Evolutionary conservation across 1,284 basidiomycete genomes (phyloP).

Genomic region (Xerocomus cyaneibrunnescens): DNA sequence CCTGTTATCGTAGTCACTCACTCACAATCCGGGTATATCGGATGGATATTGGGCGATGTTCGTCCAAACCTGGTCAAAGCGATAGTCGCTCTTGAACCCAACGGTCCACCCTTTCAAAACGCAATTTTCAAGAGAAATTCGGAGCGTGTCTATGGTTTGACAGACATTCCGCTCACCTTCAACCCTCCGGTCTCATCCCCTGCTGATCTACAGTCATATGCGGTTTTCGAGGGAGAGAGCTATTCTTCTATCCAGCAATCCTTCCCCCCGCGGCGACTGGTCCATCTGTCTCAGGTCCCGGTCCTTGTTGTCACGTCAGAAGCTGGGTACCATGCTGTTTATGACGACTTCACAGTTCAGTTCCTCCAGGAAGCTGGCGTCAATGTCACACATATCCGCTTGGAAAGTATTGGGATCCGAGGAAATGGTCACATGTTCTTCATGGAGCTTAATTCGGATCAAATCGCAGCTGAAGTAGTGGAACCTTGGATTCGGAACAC

Average conservation of each 20-base stretch:
- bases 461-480: slow-evolving; percentile 42
- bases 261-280: slow-evolving; percentile 41
- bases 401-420: slow-evolving; percentile 44
- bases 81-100: slow-evolving; percentile 49
- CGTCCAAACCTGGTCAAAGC: slow-evolving; percentile 44
- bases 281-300: slow-evolving; percentile 43
- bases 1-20: slow-evolving; percentile 47
- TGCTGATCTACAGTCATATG: slow-evolving; percentile 35
- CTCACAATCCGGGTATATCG: slow-evolving; percentile 47
- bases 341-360: slow-evolving; percentile 45
- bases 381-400: slow-evolving; percentile 39
- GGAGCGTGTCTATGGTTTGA: slow-evolving; percentile 44
- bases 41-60: slow-evolving; percentile 49
- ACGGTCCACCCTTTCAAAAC: slow-evolving; percentile 48
- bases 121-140: slow-evolving; percentile 41
- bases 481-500: slow-evolving; percentile 38
- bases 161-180: slow-evolving; percentile 45
- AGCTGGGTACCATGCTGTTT: slow-evolving; percentile 48
- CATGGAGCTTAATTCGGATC: slow-evolving; percentile 48
- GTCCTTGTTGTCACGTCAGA: slow-evolving; percentile 49
- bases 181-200: slow-evolving; percentile 41
- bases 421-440: slow-evolving; percentile 52
- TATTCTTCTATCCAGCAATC: slow-evolving; percentile 46
- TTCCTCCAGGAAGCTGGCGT: slow-evolving; percentile 47
- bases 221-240: slow-evolving; percentile 27